A percentile compares a stretch with the other conserved stretches of the same genome.
Conservation (phyloP, 176 grass and related monocot species). For the Dactylis glomerata region DNA sequence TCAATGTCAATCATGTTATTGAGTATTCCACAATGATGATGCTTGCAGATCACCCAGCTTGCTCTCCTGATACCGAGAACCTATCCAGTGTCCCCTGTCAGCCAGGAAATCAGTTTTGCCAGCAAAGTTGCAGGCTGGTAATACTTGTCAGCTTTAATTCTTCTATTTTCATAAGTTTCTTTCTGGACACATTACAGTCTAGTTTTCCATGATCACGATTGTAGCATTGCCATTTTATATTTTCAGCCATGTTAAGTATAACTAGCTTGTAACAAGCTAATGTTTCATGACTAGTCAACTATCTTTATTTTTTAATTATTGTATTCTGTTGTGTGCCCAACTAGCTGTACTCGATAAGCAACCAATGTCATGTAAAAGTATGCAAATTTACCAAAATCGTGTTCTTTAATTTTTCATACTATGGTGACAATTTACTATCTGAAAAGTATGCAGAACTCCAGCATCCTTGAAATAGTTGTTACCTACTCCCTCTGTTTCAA, state of each 20-base stretch:
- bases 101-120: constrained; percentile 62
- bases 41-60: constrained; percentile 70
- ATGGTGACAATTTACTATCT: constrained; percentile 9
- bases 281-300: too few species aligned
- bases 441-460: background rate
- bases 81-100: constrained; percentile 26
- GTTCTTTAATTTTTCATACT: background rate
- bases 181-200: constrained; percentile 16
- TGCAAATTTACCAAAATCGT: background rate
- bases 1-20: constrained; percentile 25
- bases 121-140: constrained; percentile 83
- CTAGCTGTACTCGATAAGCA: constrained; percentile 6
- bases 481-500: too few species aligned
- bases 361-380: background rate
- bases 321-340: background rate
- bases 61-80: constrained; percentile 45
- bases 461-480: constrained; percentile 7
- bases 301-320: background rate
- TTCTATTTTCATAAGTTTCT: constrained; percentile 4
- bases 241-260: background rate
- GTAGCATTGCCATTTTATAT: background rate
- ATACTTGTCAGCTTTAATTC: constrained; percentile 2
- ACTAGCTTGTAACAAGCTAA: background rate
- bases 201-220: constrained; percentile 22
- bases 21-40: constrained; percentile 23